A percentile compares a stretch with the other conserved stretches of the same genome.
phyloP scores from a whole-genome alignment of 140 eudicot species.

The Bidens hawaiensis region DNA sequence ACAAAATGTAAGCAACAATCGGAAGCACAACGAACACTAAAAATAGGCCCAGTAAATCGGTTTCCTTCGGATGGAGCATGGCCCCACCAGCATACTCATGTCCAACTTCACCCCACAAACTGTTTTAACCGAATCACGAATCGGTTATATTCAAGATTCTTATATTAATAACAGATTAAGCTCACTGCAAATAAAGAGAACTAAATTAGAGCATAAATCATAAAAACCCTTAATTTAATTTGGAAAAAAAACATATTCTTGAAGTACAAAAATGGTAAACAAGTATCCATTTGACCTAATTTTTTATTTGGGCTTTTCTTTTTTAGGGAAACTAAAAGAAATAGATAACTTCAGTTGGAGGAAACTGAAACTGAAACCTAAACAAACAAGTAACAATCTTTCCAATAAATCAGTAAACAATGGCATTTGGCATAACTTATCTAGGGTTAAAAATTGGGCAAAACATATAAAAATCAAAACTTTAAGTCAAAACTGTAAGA shows the following conservation, averaged over 20 bases:
- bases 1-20: constrained; percentile 56
- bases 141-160: not conserved
- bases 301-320: constrained; percentile 18
- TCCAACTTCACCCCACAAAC: constrained; percentile 37
- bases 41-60: constrained; percentile 57
- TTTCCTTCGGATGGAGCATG: constrained; percentile 87
- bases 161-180: not conserved
- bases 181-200: constrained; percentile 16
- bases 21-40: constrained; percentile 81
- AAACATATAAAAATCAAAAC: not conserved
- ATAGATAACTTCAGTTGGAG: constrained; percentile 9
- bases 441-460: constrained; percentile 13
- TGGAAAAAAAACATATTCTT: no score
- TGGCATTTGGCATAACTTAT: constrained; percentile 19
- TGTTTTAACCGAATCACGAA: not conserved
- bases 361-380: constrained; percentile 11
- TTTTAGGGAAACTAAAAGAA: constrained; percentile 21
- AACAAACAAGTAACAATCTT: no score
- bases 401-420: no score
- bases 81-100: constrained; percentile 76
- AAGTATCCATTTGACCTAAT: constrained; percentile 14
- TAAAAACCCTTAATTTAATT: no score
- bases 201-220: no score
- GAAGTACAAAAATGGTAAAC: constrained; percentile 19
- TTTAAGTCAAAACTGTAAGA: constrained; percentile 2